phyloP scores from a whole-genome alignment of 2,329 filamentous ascomycete species.

The Ciborinia camelliae region DNA sequence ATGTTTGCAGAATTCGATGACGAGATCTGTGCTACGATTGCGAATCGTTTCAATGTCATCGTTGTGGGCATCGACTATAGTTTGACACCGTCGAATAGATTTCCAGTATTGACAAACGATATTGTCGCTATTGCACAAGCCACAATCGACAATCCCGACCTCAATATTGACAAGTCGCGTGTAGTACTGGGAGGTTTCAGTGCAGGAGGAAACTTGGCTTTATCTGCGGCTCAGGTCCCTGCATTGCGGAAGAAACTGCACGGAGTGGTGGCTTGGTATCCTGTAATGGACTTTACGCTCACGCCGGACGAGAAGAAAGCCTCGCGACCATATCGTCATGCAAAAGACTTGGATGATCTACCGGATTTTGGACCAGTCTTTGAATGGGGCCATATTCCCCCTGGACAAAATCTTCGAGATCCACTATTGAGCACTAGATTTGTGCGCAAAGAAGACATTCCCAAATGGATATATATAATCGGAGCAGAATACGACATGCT shows the following conservation, averaged over 20 bases:
- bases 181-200: constrained; percentile 49
- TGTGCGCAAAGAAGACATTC: constrained; percentile 27
- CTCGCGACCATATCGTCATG: constrained; percentile 37
- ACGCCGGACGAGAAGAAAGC: constrained; percentile 34
- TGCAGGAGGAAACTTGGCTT: constrained; percentile 49
- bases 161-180: constrained; percentile 45
- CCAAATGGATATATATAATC: constrained; percentile 25
- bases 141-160: constrained; percentile 42
- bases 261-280: constrained; percentile 46
- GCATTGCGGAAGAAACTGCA: constrained; percentile 36
- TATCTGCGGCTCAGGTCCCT: constrained; percentile 43
- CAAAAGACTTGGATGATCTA: constrained; percentile 24
- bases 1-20: constrained; percentile 46
- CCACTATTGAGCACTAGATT: constrained; percentile 30
- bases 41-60: constrained; percentile 42
- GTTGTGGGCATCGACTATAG: constrained; percentile 50
- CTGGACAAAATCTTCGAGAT: constrained; percentile 30
- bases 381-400: constrained; percentile 29
- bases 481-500: constrained; percentile 28
- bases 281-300: constrained; percentile 43
- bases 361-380: constrained; percentile 26
- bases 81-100: constrained; percentile 45
- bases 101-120: constrained; percentile 46
- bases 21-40: constrained; percentile 45
- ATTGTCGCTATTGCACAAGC: constrained; percentile 44